Evolutionary conservation across 2,329 filamentous ascomycete species (phyloP), one percentile per base, ranked within the genome.

Genomic region (Hortaea sp.): DNA sequence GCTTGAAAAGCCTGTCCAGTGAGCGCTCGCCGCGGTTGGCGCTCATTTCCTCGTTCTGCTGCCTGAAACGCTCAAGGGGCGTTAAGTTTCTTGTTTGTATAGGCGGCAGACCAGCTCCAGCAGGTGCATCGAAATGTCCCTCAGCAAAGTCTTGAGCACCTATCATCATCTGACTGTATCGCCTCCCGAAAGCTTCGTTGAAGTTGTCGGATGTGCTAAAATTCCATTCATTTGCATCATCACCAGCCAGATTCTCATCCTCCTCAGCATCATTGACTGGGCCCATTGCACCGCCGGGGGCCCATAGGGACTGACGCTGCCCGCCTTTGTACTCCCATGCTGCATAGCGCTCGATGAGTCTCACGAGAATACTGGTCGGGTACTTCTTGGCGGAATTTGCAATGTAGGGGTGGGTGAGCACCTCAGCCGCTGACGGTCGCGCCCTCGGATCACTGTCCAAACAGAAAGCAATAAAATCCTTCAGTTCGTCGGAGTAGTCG

Each of bases 251-350:
- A 4, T 72, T 66, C 11, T 12, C 38, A 28, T 69, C 65, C 9
- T 58, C 55, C 32, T 67, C 58, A 13, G 55, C 69, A 29, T 73
- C 70, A 35, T 55, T 54, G 27, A 51, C 48, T 30, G 78, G 77
- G 9, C 73, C 73, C 11, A 70, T 72, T 11, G 78, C 78, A 50
- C 78, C 78, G 45, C 72, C 74, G 27, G 74, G 72, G 50, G 78
- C 74, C 61, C 81, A 82, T 0, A 83, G 64, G 5, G 79, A 83
- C 51, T 77, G 78, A 40, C 85, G 76, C 53, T 78, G 79, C 29
- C 85, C 85, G 27, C 85, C 85, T 54, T 79, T 76, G 6, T 80
- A 75, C 62, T 89, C 85, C 85, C 85, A 90, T 13, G 81, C 60
- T 59, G 81, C 82, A 66, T 84, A 90, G 9, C 78, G 81, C 53